Evolutionary conservation across 805 yeast species (phyloP).

Genomic region (Deakozyma indianensis): DNA sequence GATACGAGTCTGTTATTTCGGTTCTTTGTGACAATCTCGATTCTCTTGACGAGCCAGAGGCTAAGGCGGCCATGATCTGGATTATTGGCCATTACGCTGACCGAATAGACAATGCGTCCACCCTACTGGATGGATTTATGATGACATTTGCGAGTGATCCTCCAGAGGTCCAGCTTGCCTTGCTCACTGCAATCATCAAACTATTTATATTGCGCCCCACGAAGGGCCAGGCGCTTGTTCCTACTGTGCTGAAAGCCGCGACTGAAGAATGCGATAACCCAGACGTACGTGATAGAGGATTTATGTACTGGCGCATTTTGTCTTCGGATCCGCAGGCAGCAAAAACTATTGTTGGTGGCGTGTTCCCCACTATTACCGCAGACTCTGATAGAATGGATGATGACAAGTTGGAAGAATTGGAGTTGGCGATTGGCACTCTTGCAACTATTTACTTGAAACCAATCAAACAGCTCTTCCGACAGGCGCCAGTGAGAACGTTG

Average conservation of each 20-base stretch:
- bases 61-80: slow-evolving; percentile 73
- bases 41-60: slow-evolving; percentile 57
- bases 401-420: slow-evolving; percentile 61
- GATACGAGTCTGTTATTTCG: slow-evolving; percentile 31
- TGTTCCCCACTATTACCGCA: slow-evolving; percentile 46
- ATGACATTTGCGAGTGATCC: slow-evolving; percentile 45
- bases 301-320: slow-evolving; percentile 70
- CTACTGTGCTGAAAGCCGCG: slow-evolving; percentile 46
- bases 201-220: slow-evolving; percentile 44
- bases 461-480: slow-evolving; percentile 62
- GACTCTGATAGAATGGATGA: slow-evolving; percentile 62
- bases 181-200: slow-evolving; percentile 63
- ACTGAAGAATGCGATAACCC: slow-evolving; percentile 71
- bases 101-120: slow-evolving; percentile 28
- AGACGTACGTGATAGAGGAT: slow-evolving; percentile 76
- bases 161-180: slow-evolving; percentile 56
- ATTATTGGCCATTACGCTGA: slow-evolving; percentile 59
- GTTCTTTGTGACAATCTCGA: slow-evolving; percentile 31
- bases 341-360: slow-evolving; percentile 41
- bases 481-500: slow-evolving; percentile 13
- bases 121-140: slow-evolving; percentile 29
- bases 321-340: slow-evolving; percentile 35
- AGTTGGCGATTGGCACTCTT: slow-evolving; percentile 64
- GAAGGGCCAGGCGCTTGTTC: slow-evolving; percentile 39
- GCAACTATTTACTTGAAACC: slow-evolving; percentile 80